These are phyloP conservation scores for Ramularia endophylla DNA, from an alignment of 2,329 filamentous ascomycete genomes.

Conservation along the genomic window DNA sequence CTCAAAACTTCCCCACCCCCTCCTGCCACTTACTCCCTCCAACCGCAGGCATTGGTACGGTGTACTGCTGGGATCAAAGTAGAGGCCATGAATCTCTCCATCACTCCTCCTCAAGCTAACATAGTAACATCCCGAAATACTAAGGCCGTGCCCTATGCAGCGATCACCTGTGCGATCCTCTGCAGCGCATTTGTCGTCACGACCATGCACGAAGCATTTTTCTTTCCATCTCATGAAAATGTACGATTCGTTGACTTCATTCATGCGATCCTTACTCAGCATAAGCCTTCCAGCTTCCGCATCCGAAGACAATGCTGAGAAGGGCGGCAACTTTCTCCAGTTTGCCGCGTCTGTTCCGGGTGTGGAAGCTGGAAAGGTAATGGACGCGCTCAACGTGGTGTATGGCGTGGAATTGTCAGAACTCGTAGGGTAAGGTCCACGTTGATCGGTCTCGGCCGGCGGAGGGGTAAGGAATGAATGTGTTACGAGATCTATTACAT, in stretches of 20 bases:
- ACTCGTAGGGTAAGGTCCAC: conserved; percentile 11
- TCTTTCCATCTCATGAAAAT: conserved; percentile 55
- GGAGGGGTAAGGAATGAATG: conserved; percentile 47
- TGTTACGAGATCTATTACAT: conserved; percentile 57
- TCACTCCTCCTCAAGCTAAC: conserved; percentile 42
- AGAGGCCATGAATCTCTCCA: conserved; percentile 46
- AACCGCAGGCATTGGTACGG: conserved; percentile 49
- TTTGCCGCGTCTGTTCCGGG: conserved; percentile 41
- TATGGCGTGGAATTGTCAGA: conserved; percentile 17
- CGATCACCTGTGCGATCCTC: conserved; percentile 23
- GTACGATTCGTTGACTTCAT: conserved; percentile 41
- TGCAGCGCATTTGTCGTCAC: conserved; percentile 23
- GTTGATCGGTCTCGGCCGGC: conserved; percentile 26
- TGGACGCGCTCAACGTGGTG: conserved; percentile 19
- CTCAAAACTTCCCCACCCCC: conserved; percentile 35
- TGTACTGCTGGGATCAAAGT: conserved; percentile 50
- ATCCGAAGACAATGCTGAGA: conserved; percentile 27
- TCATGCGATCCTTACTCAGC: conserved; percentile 35
- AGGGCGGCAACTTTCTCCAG: conserved; percentile 45
- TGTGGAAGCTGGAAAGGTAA: conserved; percentile 41
- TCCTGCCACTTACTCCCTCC: conserved; percentile 26
- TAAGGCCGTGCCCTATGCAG: conserved; percentile 40
- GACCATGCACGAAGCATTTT: conserved; percentile 40
- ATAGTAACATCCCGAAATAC: conserved; percentile 52
- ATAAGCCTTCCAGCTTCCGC: conserved; percentile 34